Evolutionary conservation across 768 basidiomycete genomes (phyloP).

Genomic region (Lactarius sanguifluus): DNA sequence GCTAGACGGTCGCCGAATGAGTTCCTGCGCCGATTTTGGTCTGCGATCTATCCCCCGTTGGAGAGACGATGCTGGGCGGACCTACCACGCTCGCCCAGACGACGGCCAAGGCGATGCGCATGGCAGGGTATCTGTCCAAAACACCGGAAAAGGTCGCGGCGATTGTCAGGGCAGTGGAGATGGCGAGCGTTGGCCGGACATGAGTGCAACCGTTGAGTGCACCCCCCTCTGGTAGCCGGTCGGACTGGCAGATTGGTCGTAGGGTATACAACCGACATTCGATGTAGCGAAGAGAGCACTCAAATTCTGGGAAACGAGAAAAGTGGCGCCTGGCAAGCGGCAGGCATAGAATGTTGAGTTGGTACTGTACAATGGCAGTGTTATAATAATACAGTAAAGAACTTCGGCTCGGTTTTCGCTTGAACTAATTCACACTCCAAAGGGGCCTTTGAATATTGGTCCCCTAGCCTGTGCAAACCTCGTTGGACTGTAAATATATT

Average conservation of each 20-base stretch:
- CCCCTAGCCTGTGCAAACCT: no score
- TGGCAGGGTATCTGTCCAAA: slow-evolving; percentile 78
- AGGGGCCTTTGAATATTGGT: no score
- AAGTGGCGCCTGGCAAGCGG: slow-evolving; percentile 3
- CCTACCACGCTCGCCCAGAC: slow-evolving; percentile 65
- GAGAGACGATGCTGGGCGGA: slow-evolving; percentile 49
- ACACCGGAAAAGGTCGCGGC: slow-evolving; percentile 82
- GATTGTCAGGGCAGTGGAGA: no score
- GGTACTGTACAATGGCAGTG: background rate
- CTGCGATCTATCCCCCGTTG: slow-evolving; percentile 69
- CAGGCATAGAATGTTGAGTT: background rate
- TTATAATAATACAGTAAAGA: background rate
- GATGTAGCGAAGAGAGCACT: slow-evolving; percentile 74
- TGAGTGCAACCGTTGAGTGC: slow-evolving; percentile 63
- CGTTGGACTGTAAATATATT: no score
- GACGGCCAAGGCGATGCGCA: slow-evolving; percentile 77
- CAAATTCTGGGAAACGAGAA: slow-evolving; percentile 43
- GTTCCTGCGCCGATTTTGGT: slow-evolving; percentile 96
- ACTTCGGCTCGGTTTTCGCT: background rate
- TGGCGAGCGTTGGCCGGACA: slow-evolving; percentile 58
- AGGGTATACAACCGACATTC: slow-evolving; percentile 78
- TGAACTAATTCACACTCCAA: no score
- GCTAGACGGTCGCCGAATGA: slow-evolving; percentile 92
- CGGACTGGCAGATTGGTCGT: slow-evolving; percentile 4
- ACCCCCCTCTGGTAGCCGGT: background rate